Evolutionary conservation across 2,329 filamentous ascomycete genomes (phyloP).

Genomic region (Acarospora socialis): DNA sequence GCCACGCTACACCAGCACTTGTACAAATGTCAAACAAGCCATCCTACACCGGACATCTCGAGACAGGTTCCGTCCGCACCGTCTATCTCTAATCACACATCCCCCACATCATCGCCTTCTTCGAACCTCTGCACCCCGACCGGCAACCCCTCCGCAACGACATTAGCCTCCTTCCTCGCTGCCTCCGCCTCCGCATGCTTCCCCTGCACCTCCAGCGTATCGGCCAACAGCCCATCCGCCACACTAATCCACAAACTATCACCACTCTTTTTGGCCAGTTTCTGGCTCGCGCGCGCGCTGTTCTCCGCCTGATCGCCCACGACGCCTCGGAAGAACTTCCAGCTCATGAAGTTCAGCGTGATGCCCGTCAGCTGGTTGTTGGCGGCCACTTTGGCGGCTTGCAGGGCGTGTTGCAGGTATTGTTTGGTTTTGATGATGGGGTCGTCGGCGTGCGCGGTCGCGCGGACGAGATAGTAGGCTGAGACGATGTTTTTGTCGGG

Average conservation of each 20-base stretch:
- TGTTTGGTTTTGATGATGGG: slow-evolving; percentile 64
- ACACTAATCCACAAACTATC: slow-evolving; percentile 69
- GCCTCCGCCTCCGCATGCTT: slow-evolving; percentile 38
- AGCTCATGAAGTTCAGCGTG: slow-evolving; percentile 72
- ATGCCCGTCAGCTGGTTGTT: slow-evolving; percentile 76
- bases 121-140: slow-evolving; percentile 7
- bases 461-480: slow-evolving; percentile 62
- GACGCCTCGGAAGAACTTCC: slow-evolving; percentile 65
- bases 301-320: slow-evolving; percentile 70
- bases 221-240: slow-evolving; percentile 61
- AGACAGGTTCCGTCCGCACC: too few species aligned
- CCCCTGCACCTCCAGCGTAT: slow-evolving; percentile 60
- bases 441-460: slow-evolving; percentile 44
- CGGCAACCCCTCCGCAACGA: slow-evolving; percentile 25
- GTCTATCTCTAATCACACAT: too few species aligned
- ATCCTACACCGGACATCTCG: too few species aligned
- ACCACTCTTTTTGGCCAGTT: slow-evolving; percentile 54
- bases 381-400: slow-evolving; percentile 50
- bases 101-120: too few species aligned
- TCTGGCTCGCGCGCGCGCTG: slow-evolving; percentile 54
- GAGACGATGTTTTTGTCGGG: slow-evolving; percentile 61
- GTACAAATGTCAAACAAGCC: too few species aligned
- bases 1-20: too few species aligned
- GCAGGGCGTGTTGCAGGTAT: slow-evolving; percentile 59
- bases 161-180: slow-evolving; percentile 32